Conservation (phyloP, 2,329 filamentous ascomycete genomes). For the Chaetomiaceae sp. region DNA sequence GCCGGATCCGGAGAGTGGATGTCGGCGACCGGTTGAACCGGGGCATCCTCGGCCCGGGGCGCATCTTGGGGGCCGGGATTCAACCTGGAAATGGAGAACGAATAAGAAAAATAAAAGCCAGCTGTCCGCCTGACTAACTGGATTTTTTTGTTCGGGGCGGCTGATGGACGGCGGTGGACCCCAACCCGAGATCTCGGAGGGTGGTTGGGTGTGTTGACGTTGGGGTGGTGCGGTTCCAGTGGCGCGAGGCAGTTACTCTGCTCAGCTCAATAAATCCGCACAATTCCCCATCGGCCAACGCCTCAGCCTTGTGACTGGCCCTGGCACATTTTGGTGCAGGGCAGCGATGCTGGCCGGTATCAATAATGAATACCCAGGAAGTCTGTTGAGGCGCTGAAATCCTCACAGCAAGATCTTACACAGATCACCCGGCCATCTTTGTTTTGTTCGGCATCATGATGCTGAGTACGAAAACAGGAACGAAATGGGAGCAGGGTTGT, state of each 20-base stretch:
- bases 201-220: not conserved
- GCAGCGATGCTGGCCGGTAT: no score
- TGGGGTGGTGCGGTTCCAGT: not conserved
- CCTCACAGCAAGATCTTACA: no score
- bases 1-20: not conserved
- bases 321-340: constrained; percentile 7
- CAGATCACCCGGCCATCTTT: no score
- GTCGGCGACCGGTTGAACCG: not conserved
- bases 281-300: no score
- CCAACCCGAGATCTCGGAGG: not conserved
- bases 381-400: no score
- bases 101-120: not conserved
- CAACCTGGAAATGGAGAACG: no score
- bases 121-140: not conserved
- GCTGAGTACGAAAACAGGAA: no score
- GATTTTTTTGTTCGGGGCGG: not conserved
- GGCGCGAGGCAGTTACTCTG: no score
- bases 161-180: not conserved
- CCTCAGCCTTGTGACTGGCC: not conserved
- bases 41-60: not conserved
- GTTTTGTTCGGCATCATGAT: no score
- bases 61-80: not conserved
- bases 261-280: no score
- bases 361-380: no score
- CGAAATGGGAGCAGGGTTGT: no score